Percentiles rank a stretch among this genome's conserved stretches.
Conservation (phyloP, 805 yeast genomes). For the Brettanomyces custersianus region DNA sequence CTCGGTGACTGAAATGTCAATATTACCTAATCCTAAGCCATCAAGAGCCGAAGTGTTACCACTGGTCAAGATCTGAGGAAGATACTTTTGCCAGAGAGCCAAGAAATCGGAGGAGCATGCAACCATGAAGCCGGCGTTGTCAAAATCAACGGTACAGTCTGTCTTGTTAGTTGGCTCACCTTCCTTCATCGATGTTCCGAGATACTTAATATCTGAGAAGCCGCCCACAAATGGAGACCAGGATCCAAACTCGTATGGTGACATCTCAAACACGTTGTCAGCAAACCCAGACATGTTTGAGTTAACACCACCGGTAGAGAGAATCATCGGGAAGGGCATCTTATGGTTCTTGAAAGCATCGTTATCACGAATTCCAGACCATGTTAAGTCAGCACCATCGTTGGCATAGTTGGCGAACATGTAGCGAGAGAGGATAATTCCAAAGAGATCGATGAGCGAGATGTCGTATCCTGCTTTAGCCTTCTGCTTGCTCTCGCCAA, state of each 20-base stretch:
- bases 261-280: slow-evolving; percentile 50
- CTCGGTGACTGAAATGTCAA: slow-evolving; percentile 10
- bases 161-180: slow-evolving; percentile 40
- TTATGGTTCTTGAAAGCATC: slow-evolving; percentile 47
- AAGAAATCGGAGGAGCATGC: slow-evolving; percentile 75
- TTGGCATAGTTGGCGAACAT: slow-evolving; percentile 51
- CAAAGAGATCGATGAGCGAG: slow-evolving; percentile 65
- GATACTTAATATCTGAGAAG: slow-evolving; percentile 53
- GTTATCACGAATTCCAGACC: slow-evolving; percentile 45
- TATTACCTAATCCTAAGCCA: slow-evolving; percentile 10
- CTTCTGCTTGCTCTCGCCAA: slow-evolving; percentile 40
- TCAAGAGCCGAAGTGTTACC: slow-evolving; percentile 7
- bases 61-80: slow-evolving; percentile 9
- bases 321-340: slow-evolving; percentile 65
- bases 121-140: slow-evolving; percentile 67
- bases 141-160: slow-evolving; percentile 57
- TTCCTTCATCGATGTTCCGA: slow-evolving; percentile 53
- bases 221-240: slow-evolving; percentile 67
- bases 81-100: slow-evolving; percentile 12
- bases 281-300: slow-evolving; percentile 40
- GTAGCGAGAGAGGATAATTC: slow-evolving; percentile 56
- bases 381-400: slow-evolving; percentile 50
- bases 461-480: slow-evolving; percentile 50
- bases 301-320: slow-evolving; percentile 49
- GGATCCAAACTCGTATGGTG: slow-evolving; percentile 71